Percentiles rank a stretch among this genome's conserved stretches.
These are phyloP conservation scores for Chrysanthemum seticuspe DNA, from an alignment of 129 eudicot genomes.

Conservation along the genomic window DNA sequence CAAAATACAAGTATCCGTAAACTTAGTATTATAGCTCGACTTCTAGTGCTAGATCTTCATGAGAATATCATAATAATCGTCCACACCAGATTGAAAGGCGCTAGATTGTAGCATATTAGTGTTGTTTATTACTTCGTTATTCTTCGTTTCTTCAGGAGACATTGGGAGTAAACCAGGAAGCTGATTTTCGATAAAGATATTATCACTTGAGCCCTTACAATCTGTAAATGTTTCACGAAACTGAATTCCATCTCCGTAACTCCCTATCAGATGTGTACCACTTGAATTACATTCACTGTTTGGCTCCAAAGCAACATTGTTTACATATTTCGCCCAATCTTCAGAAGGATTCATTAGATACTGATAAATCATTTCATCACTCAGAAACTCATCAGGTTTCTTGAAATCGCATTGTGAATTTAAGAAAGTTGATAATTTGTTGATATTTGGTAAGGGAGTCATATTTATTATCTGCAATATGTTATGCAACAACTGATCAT, in stretches of 20 bases:
- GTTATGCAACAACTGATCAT: constrained; percentile 33
- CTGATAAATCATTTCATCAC: constrained; percentile 24
- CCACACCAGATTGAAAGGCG: constrained; percentile 26
- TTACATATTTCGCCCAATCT: constrained; percentile 27
- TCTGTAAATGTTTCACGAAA: constrained; percentile 8
- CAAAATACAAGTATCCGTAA: constrained; percentile 8
- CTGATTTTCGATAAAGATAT: constrained; percentile 23
- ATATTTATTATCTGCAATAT: constrained; percentile 34
- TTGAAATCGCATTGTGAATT: constrained; percentile 20
- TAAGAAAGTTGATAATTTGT: constrained; percentile 17
- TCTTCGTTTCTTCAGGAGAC: constrained; percentile 21
- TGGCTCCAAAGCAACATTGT: constrained; percentile 19
- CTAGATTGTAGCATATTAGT: constrained; percentile 11
- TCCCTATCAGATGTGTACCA: constrained; percentile 20
- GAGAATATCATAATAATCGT: constrained; percentile 33
- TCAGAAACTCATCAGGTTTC: constrained; percentile 16
- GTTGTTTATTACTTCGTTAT: constrained; percentile 20
- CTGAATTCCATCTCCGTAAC: constrained; percentile 27
- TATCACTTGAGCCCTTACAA: constrained; percentile 13
- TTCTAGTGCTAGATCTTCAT: constrained; percentile 30
- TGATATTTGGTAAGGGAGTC: constrained; percentile 33
- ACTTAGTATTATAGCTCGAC: neutral
- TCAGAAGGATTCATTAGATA: constrained; percentile 29
- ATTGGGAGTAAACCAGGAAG: constrained; percentile 40
- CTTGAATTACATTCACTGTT: constrained; percentile 9